Base-by-base conservation (phyloP, 148 eudicot species). In the Selenicereus undatus region DNA sequence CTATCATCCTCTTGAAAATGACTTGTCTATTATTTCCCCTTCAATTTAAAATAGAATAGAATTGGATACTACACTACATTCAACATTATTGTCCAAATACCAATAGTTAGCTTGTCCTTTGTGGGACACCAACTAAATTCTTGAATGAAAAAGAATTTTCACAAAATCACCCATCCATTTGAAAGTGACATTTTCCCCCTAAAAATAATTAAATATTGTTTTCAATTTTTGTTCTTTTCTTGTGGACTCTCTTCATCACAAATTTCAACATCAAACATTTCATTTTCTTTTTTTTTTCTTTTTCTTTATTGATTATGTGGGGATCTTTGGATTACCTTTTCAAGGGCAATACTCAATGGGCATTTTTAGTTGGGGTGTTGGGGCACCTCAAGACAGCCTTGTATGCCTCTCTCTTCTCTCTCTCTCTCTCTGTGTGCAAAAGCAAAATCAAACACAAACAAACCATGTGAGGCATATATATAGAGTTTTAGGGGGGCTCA, bases 21-120 rank as follows among this genome's bases (percentile, higher is more conserved):
- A 83, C 86, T 60, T 68, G 24, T 74, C 69, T 69, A 69, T 83
- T 76, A 43, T 66, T 68, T 83, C 62, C 70, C 78, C 76, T 73
- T 66, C 0, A 74, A 52, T 79, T 8, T 12, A 10, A 18, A 62
- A 62, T 52, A 39, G 43, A 39, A 39, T 52, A 12, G 18, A 20
- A 64, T 64, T 0, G 68, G 75, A 26, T 65, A 56, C 11, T 79
- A 39, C 8, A 39, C 8, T 39, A 39, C 43, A 39, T 39, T 39
- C 43, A 39, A 27, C 75, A 71, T 79, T 79, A 78, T 66, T 79
- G 76, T 68, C 79, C 7, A 82, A 52, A 68, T 20, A 75, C 79
- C 76, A 83, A 51, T 36, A 52, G 69, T 14, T 83, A 18, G 8
- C 21, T 64, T 64, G 68, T 74, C n/a, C 56, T 20, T 20, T 74